phyloP scores from a whole-genome alignment of 2,329 filamentous ascomycete genomes.

The Thyridium curvatum region DNA sequence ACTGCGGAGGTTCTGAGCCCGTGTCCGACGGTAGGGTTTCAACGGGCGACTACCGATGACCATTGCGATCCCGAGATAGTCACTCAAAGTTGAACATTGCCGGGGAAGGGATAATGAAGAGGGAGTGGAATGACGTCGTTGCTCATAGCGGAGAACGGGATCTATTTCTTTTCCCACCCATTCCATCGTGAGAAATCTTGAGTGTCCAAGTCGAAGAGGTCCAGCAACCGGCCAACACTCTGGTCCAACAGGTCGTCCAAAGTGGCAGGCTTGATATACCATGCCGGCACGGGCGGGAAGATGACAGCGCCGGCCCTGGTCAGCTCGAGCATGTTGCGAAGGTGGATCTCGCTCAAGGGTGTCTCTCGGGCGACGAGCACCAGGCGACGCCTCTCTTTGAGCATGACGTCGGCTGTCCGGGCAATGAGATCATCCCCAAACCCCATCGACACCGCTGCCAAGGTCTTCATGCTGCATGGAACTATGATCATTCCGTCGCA shows the following conservation, averaged over 20 bases:
- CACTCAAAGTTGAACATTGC: no score
- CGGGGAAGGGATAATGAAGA: no score
- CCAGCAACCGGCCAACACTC: conserved; percentile 37
- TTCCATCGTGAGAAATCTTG: conserved; percentile 31
- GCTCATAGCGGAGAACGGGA: no score
- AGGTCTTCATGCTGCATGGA: conserved; percentile 41
- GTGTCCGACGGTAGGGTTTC: no score
- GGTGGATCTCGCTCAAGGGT: conserved; percentile 38
- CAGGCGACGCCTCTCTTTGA: conserved; percentile 35
- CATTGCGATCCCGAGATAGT: no score
- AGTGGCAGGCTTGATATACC: conserved; percentile 29
- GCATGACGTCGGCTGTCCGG: conserved; percentile 34
- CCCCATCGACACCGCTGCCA: conserved; percentile 32
- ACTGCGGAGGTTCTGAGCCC: no score
- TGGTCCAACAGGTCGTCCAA: conserved; percentile 37
- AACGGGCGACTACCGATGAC: no score
- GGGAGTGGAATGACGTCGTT: no score
- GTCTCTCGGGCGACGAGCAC: conserved; percentile 35
- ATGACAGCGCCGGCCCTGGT: conserved; percentile 30
- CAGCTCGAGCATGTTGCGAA: conserved; percentile 35
- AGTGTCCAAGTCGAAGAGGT: conserved; percentile 33
- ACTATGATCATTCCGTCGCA: conserved; percentile 39
- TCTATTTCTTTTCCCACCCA: conserved; percentile 15
- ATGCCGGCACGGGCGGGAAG: conserved; percentile 35
- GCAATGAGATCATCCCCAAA: conserved; percentile 37